These are phyloP conservation scores for Durotheca rogersii DNA, from an alignment of 495 filamentous ascomycete genomes.

Conservation along the genomic window DNA sequence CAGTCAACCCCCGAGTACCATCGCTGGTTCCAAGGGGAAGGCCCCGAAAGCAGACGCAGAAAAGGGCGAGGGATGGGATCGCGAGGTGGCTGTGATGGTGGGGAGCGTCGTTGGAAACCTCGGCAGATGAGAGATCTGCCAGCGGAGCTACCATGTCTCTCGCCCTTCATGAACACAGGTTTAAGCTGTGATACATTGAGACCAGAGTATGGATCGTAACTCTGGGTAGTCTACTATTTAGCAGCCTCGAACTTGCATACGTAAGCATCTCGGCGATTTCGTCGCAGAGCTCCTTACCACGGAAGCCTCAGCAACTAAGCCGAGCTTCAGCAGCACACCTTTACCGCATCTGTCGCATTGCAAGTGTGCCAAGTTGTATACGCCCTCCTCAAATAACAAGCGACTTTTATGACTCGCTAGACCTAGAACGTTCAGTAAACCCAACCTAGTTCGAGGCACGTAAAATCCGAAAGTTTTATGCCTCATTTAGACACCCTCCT, in stretches of 20 bases:
- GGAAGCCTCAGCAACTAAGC: no score
- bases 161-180: no score
- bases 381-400: no score
- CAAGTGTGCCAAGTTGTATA: no score
- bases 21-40: conserved; percentile 44
- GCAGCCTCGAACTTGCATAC: no score
- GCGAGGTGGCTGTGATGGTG: conserved; percentile 95
- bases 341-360: no score
- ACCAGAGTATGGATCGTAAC: no score
- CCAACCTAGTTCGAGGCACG: conserved; percentile 1
- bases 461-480: not conserved
- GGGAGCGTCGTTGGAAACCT: conserved; percentile 61
- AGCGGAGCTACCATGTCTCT: no score
- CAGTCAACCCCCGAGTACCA: conserved; percentile 54
- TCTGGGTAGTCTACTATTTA: no score
- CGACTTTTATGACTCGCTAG: not conserved
- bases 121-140: conserved; percentile 42
- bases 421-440: not conserved
- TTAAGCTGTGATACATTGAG: not conserved
- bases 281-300: no score
- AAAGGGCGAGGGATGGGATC: conserved; percentile 68
- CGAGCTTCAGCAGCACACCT: no score
- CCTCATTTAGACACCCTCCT: conserved; percentile 6
- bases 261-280: no score
- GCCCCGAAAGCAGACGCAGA: conserved; percentile 34